Conservation (phyloP, 176 grass and related monocot genomes). For the Carex cristatella region DNA sequence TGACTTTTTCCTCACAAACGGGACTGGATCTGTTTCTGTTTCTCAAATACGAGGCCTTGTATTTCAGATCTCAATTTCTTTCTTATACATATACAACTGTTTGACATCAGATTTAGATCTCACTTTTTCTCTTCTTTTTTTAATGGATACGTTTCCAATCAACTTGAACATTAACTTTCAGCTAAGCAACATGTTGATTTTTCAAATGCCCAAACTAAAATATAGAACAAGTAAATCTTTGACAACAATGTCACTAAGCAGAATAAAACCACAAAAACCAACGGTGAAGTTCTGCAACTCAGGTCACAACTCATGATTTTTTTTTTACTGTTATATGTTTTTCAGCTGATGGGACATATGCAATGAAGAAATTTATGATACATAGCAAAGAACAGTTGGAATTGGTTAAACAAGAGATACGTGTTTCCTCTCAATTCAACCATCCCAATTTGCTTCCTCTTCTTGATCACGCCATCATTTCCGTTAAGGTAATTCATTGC, state of each 20-base stretch:
- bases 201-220: background rate
- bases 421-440: conserved; percentile 70
- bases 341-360: conserved; percentile 80
- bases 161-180: background rate
- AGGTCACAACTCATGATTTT: conserved; percentile 15
- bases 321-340: conserved; percentile 11
- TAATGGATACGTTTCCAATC: background rate
- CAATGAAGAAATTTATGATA: conserved; percentile 83
- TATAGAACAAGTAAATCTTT: background rate
- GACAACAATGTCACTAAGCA: background rate
- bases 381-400: conserved; percentile 65
- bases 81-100: background rate
- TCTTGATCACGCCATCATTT: conserved; percentile 74
- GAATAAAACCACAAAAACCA: background rate
- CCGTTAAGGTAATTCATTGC: conserved; percentile 56
- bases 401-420: conserved; percentile 72
- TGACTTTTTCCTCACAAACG: background rate
- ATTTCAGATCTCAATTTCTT: background rate
- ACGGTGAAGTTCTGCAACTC: background rate
- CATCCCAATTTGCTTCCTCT: conserved; percentile 95
- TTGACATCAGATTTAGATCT: conserved; percentile 11
- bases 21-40: conserved; percentile 6
- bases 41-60: background rate
- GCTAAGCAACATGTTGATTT: background rate
- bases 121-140: background rate